Evolutionary conservation across 176 grass and related monocot genomes (phyloP).

Genomic region (Hyparrhenia diplandra): DNA sequence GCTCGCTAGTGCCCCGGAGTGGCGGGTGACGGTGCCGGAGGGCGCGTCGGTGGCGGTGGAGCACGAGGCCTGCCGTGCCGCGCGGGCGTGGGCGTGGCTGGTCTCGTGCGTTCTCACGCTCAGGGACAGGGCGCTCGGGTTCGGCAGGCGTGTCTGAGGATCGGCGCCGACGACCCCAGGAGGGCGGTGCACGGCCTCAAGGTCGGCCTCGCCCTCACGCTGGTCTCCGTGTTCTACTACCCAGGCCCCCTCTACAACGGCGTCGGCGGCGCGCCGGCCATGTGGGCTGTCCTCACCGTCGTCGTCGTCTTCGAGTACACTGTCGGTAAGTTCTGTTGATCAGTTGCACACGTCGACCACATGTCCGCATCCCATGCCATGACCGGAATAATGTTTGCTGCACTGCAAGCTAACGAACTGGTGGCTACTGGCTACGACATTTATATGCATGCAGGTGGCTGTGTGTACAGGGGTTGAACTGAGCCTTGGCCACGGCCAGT

Average conservation of each 20-base stretch:
- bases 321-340: conserved; percentile 65
- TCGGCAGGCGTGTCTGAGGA: conserved; percentile 3
- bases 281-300: conserved; percentile 45
- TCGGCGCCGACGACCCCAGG: conserved; percentile 45
- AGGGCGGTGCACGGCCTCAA: conserved; percentile 39
- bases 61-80: background rate
- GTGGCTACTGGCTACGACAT: background rate
- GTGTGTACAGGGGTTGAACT: conserved; percentile 88
- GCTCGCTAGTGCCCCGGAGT: background rate
- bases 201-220: conserved; percentile 35
- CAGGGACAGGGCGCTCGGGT: background rate
- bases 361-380: background rate
- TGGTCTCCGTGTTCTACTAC: conserved; percentile 55
- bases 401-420: background rate
- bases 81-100: background rate
- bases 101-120: background rate
- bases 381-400: background rate
- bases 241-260: conserved; percentile 30
- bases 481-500: conserved; percentile 62
- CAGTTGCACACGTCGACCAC: too few relatives aligned
- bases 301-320: conserved; percentile 70
- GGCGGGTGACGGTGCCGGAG: conserved; percentile 30
- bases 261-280: conserved; percentile 24
- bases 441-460: conserved; percentile 60
- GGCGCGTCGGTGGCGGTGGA: background rate